Conservation (phyloP, 202 grass and related monocot species). For the Brachypodium distachyon region DNA sequence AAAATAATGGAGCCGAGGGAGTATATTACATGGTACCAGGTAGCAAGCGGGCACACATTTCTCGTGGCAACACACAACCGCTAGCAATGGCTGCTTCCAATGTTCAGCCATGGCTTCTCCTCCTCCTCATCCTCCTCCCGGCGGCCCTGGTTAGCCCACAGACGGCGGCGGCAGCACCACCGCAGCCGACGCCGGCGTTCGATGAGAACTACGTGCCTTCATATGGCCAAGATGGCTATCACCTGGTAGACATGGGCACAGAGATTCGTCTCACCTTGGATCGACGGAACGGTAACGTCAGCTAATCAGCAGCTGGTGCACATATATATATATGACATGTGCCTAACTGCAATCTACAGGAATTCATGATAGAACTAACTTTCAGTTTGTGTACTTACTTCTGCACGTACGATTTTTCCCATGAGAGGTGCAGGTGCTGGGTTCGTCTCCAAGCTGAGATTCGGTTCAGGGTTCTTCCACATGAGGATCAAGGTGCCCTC, state of each 20-base stretch:
- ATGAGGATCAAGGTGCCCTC: constrained; percentile 49
- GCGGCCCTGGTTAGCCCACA: neutral
- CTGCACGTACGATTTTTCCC: too few relatives aligned
- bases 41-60: neutral
- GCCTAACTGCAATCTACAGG: too few relatives aligned
- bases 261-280: constrained; percentile 52
- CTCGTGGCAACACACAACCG: neutral
- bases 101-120: neutral
- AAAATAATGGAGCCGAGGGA: too few relatives aligned
- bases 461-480: constrained; percentile 56
- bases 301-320: neutral
- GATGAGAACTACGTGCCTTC: constrained; percentile 41
- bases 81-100: neutral
- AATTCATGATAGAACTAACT: too few relatives aligned
- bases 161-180: neutral
- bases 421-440: constrained; percentile 49
- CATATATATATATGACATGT: too few relatives aligned
- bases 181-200: constrained; percentile 13
- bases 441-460: constrained; percentile 46
- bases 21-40: too few relatives aligned
- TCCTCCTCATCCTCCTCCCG: neutral
- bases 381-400: neutral
- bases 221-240: constrained; percentile 34
- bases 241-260: constrained; percentile 17
- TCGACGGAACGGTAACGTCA: constrained; percentile 31